Evolutionary conservation across 108 stramenopile species (phyloP).

Genomic region (Aurantiochytrium sp.): DNA sequence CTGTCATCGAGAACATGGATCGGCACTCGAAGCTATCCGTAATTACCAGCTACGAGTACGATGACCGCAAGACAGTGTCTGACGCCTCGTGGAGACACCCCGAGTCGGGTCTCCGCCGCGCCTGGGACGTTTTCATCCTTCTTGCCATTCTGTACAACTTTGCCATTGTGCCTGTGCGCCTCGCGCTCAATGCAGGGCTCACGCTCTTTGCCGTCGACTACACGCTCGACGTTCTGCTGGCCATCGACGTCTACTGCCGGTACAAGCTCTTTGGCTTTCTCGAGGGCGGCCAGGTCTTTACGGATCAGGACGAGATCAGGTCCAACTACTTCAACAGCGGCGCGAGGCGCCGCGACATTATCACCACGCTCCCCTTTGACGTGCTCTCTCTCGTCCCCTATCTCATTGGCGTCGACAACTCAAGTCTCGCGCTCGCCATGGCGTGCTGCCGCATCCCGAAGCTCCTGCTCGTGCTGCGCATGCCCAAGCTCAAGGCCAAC

Average conservation of each 20-base stretch:
- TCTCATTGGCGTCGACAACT: neutral
- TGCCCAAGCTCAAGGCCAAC: slow-evolving; percentile 29
- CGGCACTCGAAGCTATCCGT: slow-evolving; percentile 32
- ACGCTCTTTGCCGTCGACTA: slow-evolving; percentile 42
- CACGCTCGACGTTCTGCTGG: slow-evolving; percentile 43
- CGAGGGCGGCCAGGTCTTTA: slow-evolving; percentile 52
- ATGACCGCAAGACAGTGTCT: neutral
- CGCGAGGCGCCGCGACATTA: neutral
- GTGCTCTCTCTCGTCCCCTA: neutral
- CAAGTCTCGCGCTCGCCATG: neutral
- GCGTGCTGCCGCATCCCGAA: slow-evolving; percentile 50
- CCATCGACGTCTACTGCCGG: slow-evolving; percentile 50
- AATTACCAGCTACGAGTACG: slow-evolving; percentile 24
- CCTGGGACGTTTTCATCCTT: slow-evolving; percentile 47
- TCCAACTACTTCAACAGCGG: slow-evolving; percentile 29
- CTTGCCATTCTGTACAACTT: slow-evolving; percentile 46
- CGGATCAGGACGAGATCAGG: slow-evolving; percentile 38
- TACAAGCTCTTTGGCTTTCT: slow-evolving; percentile 37
- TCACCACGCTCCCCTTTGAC: slow-evolving; percentile 3
- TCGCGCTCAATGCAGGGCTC: slow-evolving; percentile 36
- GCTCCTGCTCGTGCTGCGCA: slow-evolving; percentile 40
- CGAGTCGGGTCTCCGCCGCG: slow-evolving; percentile 30
- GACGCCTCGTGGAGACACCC: slow-evolving; percentile 36
- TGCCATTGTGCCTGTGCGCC: slow-evolving; percentile 48
- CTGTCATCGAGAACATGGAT: slow-evolving; percentile 35